These are phyloP conservation scores for Penicillium argentinense DNA, from an alignment of 495 filamentous ascomycete genomes.

Conservation along the genomic window DNA sequence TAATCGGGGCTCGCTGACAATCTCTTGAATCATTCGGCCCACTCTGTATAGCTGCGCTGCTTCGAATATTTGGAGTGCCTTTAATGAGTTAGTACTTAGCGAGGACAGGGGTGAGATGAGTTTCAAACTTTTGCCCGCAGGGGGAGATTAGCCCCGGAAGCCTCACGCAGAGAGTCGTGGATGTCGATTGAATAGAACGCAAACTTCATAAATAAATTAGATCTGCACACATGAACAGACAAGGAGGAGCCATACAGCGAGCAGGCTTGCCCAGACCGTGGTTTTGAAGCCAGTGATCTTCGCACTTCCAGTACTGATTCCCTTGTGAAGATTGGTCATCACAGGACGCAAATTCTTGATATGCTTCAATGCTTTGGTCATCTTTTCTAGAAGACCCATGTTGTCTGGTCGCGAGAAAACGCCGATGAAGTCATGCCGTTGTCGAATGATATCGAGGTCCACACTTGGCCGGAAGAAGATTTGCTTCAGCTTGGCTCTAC, in stretches of 20 bases:
- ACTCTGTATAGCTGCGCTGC: slow-evolving; percentile 57
- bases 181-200: slow-evolving; percentile 68
- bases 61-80: slow-evolving; percentile 48
- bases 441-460: slow-evolving; percentile 64
- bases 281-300: slow-evolving; percentile 58
- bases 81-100: slow-evolving; percentile 9
- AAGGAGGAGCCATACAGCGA: slow-evolving; percentile 38
- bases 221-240: slow-evolving; percentile 12
- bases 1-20: slow-evolving; percentile 33
- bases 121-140: slow-evolving; percentile 58
- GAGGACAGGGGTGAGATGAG: background rate
- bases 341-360: slow-evolving; percentile 78
- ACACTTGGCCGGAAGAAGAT: slow-evolving; percentile 82
- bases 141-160: slow-evolving; percentile 52
- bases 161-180: slow-evolving; percentile 60
- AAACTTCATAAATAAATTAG: slow-evolving; percentile 49
- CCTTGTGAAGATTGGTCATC: slow-evolving; percentile 72
- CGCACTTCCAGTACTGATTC: slow-evolving; percentile 63
- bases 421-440: slow-evolving; percentile 69
- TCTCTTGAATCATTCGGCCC: slow-evolving; percentile 68
- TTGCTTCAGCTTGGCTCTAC: slow-evolving; percentile 71
- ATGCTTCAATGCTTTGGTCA: slow-evolving; percentile 65
- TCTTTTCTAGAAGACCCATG: slow-evolving; percentile 47
- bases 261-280: slow-evolving; percentile 69
- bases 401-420: slow-evolving; percentile 74